Conservation (phyloP, 2,329 filamentous ascomycete species). For the Ophiostoma himal-ulmi region DNA sequence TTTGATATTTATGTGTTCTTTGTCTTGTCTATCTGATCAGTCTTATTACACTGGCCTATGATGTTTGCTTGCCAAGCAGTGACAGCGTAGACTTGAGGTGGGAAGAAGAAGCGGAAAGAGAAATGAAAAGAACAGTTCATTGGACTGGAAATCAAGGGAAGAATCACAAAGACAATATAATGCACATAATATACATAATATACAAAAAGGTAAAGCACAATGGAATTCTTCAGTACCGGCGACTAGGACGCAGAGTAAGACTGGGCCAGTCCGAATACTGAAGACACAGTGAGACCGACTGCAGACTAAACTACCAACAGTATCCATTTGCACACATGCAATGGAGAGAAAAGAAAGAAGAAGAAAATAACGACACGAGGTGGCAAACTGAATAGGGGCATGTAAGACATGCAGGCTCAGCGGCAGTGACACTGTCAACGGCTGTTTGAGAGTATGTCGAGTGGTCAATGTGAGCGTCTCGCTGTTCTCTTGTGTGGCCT, state of each 20-base stretch:
- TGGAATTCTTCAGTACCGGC: neutral
- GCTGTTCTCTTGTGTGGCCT: neutral
- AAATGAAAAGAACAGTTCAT: neutral
- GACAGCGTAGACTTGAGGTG: neutral
- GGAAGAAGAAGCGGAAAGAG: neutral
- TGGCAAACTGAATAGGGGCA: conserved; percentile 6
- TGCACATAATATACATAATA: neutral
- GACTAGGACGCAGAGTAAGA: neutral
- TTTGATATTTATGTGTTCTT: neutral
- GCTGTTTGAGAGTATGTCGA: neutral
- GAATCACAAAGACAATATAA: neutral
- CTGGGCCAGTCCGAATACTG: neutral
- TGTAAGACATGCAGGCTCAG: neutral
- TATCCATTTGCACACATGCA: neutral
- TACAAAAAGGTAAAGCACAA: too few relatives aligned
- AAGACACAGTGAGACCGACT: neutral
- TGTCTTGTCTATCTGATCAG: neutral
- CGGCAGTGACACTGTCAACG: conserved; percentile 1
- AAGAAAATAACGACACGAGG: neutral
- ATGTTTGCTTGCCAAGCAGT: neutral
- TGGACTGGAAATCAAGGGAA: neutral
- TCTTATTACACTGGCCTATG: neutral
- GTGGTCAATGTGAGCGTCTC: neutral
- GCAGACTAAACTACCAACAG: neutral
- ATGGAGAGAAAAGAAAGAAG: neutral